Conservation (phyloP, 129 eudicot species). For the Arctium lappa region DNA sequence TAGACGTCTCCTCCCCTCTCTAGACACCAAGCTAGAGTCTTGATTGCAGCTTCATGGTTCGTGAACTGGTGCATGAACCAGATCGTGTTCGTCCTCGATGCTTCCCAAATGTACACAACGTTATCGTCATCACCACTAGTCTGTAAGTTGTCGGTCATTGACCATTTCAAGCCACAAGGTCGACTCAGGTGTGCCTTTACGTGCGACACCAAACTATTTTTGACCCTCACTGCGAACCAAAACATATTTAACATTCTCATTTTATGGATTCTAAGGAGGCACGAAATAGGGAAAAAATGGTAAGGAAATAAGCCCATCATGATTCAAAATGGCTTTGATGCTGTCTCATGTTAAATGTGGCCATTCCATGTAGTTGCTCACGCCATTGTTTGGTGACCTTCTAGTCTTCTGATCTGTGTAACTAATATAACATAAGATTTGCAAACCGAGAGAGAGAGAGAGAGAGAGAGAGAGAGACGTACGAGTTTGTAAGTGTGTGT, state of each 20-base stretch:
- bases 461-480: too few relatives aligned
- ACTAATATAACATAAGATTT: too few relatives aligned
- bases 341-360: slow-evolving; percentile 51
- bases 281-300: not conserved
- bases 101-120: slow-evolving; percentile 54
- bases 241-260: not conserved
- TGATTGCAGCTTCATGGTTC: slow-evolving; percentile 50
- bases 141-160: slow-evolving; percentile 43
- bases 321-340: slow-evolving; percentile 43
- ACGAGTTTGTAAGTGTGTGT: too few relatives aligned
- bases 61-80: slow-evolving; percentile 38
- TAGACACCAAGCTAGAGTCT: slow-evolving; percentile 75
- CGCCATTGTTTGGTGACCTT: slow-evolving; percentile 42
- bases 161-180: slow-evolving; percentile 67
- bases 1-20: too few relatives aligned
- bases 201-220: slow-evolving; percentile 37
- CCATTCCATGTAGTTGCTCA: slow-evolving; percentile 63
- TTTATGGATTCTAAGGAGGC: not conserved
- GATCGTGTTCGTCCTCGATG: slow-evolving; percentile 44
- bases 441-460: too few relatives aligned
- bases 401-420: too few relatives aligned
- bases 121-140: slow-evolving; percentile 72
- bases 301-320: slow-evolving; percentile 46
- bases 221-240: slow-evolving; percentile 45
- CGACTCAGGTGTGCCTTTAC: slow-evolving; percentile 32